Evolutionary conservation across 2,329 filamentous ascomycete species (phyloP), one percentile per base, ranked within the genome.

Genomic region (Botrytis sinoallii): DNA sequence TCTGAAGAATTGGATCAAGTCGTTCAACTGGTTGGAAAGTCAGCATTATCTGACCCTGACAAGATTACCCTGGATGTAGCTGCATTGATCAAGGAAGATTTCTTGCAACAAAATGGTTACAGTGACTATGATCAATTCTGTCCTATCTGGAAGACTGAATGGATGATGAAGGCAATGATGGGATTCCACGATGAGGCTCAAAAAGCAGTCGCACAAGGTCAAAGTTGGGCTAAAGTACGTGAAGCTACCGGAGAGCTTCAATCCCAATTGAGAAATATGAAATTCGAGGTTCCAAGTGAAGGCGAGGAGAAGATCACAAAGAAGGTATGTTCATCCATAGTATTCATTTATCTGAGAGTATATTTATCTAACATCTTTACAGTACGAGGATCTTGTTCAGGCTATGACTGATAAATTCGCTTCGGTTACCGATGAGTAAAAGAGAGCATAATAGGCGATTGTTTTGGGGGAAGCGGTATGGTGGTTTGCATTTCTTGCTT

Each of bases 121-220:
- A 96, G 93, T 78, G 94, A 98, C 84, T 98, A 99, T 83, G 96
- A 99, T 82, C 95, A 98, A 85, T 99, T 97, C 90, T 99, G 96
- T 82, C 96, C 96, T 68, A 89, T 99, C 81, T 99, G 96, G 96
- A 99, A 99, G 91, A 99, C 96, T 0, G 93, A 97, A 83, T 99
- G 96, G 92, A 98, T 99, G 96, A 99, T 99, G 96, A 98, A 97
- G 89, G 92, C 94, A 77, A 98, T 99, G 91, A 93, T 99, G 87
- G 93, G 92, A 74, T 99, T 95, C 89, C 94, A 98, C 83, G 97
- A 99, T 81, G 96, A 99, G 86, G 91, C 94, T 38, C 95, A 98
- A 83, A 98, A 98, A 89, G 94, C 94, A 10, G 89, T 99, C 81
- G 88, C 92, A 9, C 94, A 97, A 83, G 96, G 96, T 75, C 92